Evolutionary conservation across 306 rosid genomes (phyloP).

Genomic region (Aeschynomene evenia): DNA sequence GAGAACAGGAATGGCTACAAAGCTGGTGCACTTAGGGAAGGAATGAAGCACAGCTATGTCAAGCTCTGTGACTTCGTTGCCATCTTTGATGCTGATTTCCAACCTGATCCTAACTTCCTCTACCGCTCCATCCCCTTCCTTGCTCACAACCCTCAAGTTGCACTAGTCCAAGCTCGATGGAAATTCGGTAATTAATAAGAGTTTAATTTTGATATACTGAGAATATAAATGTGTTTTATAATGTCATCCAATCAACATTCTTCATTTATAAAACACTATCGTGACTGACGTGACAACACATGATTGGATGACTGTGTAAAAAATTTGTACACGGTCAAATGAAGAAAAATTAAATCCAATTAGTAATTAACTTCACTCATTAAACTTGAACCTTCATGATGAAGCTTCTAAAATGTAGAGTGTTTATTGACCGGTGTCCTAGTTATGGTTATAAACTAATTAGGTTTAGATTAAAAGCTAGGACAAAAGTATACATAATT

Average conservation of each 20-base stretch:
- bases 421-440: no score
- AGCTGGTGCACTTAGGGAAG: constrained; percentile 89
- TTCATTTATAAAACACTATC: no score
- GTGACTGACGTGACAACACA: no score
- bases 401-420: not conserved
- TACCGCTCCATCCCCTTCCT: constrained; percentile 74
- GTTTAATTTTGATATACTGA: no score
- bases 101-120: constrained; percentile 83
- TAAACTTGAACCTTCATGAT: not conserved
- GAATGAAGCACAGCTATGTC: constrained; percentile 88
- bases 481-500: no score
- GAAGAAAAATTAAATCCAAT: no score
- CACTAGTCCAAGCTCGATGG: constrained; percentile 93
- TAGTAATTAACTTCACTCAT: not conserved
- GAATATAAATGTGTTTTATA: no score
- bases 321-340: no score
- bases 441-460: no score
- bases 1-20: constrained; percentile 84
- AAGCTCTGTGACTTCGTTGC: constrained; percentile 77
- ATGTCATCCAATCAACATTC: no score
- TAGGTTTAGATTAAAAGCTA: no score
- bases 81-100: constrained; percentile 93
- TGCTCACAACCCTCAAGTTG: constrained; percentile 58
- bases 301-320: no score
- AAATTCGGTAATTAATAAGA: constrained; percentile 81